Evolutionary conservation across 805 yeast species (phyloP), one percentile per base, ranked within the genome.

Genomic region (Zygosaccharomyces rouxii): DNA sequence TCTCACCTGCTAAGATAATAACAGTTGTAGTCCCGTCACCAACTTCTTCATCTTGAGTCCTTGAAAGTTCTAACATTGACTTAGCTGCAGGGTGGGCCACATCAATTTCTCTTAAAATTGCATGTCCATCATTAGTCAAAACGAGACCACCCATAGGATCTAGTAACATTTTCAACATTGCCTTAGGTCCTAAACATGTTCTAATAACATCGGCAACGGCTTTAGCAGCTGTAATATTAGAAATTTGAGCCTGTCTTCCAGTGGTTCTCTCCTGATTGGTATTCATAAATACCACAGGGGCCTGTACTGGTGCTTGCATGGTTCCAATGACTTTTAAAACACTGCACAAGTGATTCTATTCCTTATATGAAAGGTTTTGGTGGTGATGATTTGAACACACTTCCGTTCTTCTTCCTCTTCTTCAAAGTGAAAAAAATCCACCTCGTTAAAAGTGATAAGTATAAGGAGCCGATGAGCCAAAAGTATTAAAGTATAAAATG

Each of bases 21-120:
- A 94, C 99, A 7, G 97, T 85, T 22, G 99, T 94, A 51, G 99
- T 90, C 53, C 98, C 98, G 64, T 94, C 99, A 48, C 99, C 99
- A 48, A 81, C 99, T 72, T 92, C 99, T 72, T 92, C 99, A 66
- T 92, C 99, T 73, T 92, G 97, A 5, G 99, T 90, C 72, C 99
- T 81, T 61, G 94, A 83, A 56, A 94, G 79, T 71, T 94, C 99
- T 64, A 94, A 86, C 98, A 94, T 94, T 28, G 96, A 86, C 71
- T 94, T 94, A 41, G 99, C 99, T 4, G 99, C 99, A 9, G 99
- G 99, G 67, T 94, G 99, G 3, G 97, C 89, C 48, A 86, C 95
- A 66, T 92, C 98, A 58, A 94, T 94, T 67, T 94, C 99, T 64
- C 99, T 81, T 58, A 94, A 75, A 58, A 94, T 94, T 14, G 99